phyloP scores from a whole-genome alignment of 495 filamentous ascomycete species.

The Podospora comata region DNA sequence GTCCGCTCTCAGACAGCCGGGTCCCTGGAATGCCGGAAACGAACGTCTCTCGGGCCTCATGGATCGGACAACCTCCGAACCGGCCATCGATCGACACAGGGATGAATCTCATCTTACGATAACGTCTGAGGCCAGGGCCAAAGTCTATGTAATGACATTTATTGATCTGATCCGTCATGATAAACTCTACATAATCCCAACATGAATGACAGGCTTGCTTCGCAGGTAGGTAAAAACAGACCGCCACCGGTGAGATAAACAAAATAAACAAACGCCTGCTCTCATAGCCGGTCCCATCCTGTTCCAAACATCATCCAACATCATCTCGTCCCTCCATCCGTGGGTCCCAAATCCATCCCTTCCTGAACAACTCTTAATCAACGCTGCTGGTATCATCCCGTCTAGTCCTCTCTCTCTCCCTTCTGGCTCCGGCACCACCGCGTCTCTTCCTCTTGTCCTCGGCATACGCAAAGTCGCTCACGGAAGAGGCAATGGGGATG shows the following conservation, averaged over 20 bases:
- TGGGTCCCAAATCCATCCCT: background rate
- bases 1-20: background rate
- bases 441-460: slow-evolving; percentile 38
- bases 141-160: background rate
- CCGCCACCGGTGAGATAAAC: background rate
- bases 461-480: slow-evolving; percentile 32
- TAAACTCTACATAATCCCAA: background rate
- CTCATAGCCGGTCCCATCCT: background rate
- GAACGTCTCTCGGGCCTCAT: background rate
- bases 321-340: slow-evolving; percentile 5
- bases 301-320: background rate
- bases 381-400: slow-evolving; percentile 10
- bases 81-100: background rate
- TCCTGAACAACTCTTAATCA: background rate
- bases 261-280: slow-evolving; percentile 10
- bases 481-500: slow-evolving; percentile 44
- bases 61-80: background rate
- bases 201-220: background rate
- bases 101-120: background rate
- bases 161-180: background rate
- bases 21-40: background rate
- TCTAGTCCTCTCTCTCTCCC: slow-evolving; percentile 10
- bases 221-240: background rate
- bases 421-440: slow-evolving; percentile 27
- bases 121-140: background rate